These are phyloP conservation scores for Rhytidhysteron rufulum DNA, from an alignment of 2,329 filamentous ascomycete genomes.

Conservation along the genomic window DNA sequence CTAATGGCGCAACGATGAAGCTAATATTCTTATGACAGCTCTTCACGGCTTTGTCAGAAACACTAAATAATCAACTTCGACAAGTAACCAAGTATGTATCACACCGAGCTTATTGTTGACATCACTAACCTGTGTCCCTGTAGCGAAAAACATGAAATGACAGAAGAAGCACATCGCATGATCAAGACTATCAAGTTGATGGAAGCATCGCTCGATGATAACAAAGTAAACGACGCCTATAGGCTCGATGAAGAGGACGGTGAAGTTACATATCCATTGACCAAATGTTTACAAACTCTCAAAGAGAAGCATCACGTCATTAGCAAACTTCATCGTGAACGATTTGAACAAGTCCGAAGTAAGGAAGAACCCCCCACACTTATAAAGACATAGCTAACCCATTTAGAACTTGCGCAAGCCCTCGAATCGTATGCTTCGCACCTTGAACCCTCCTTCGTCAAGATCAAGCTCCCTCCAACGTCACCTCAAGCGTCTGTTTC, in stretches of 20 bases:
- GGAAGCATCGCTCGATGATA: slow-evolving; percentile 83
- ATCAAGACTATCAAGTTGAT: slow-evolving; percentile 88
- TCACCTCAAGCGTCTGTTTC: slow-evolving; percentile 71
- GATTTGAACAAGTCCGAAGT: slow-evolving; percentile 96
- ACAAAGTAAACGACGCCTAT: slow-evolving; percentile 61
- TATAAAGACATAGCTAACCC: slow-evolving; percentile 9
- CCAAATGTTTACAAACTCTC: slow-evolving; percentile 70
- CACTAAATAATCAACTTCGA: slow-evolving; percentile 83
- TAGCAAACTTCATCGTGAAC: slow-evolving; percentile 78
- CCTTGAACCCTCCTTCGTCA: slow-evolving; percentile 83
- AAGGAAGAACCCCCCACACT: slow-evolving; percentile 10
- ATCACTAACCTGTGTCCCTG: slow-evolving; percentile 6
- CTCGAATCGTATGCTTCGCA: slow-evolving; percentile 96
- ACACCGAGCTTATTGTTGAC: not conserved
- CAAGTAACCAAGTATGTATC: slow-evolving; percentile 64
- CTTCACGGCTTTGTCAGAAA: slow-evolving; percentile 86
- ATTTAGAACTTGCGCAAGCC: slow-evolving; percentile 79
- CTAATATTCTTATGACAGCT: too few species aligned
- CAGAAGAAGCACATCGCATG: slow-evolving; percentile 83
- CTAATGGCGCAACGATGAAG: too few species aligned
- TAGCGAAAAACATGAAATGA: slow-evolving; percentile 81
- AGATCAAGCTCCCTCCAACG: slow-evolving; percentile 79
- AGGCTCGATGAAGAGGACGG: slow-evolving; percentile 64
- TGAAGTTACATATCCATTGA: slow-evolving; percentile 77
- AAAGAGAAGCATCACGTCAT: slow-evolving; percentile 84